Evolutionary conservation across 2,329 filamentous ascomycete genomes (phyloP), one percentile per base, ranked within the genome.

Genomic region (Ophiocordyceps camponoti-floridani): DNA sequence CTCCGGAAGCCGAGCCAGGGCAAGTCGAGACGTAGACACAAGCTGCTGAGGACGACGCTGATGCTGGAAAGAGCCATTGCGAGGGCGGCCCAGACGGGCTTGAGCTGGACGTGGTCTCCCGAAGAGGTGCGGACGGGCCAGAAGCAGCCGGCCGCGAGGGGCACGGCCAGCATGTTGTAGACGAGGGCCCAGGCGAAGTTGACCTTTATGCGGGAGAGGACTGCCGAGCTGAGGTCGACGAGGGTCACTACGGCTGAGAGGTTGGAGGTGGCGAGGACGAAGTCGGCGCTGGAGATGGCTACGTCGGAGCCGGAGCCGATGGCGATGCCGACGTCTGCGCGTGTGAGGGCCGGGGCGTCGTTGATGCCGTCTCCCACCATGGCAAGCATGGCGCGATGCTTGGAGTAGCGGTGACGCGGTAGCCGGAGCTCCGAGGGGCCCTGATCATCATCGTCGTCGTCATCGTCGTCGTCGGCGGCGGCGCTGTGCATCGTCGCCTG

Each of bases 61-160:
- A 95, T 79, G 60, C 83, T 89, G 61, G 87, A 94, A 59, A 88
- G 62, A 26, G 89, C 89, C 89, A 95, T 96, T 1, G 88, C 88
- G 58, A 94, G 62, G 51, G 79, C 82, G 5, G 88, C 89, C 88
- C 88, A 95, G 1, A 84, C 83, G 0, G 83, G 83, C 58, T 84
- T 79, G 42, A 88, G 62, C 48, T 73, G 65, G 18, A 86, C 62
- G 56, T 82, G 81, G 28, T 58, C 57, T 2, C 68, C 71, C 2
- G 57, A 54, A 4, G 59, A 58, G 42, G 67, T 68, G 44, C 54
- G 57, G 42, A 79, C 50, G 2, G 72, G 64, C 59, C 84, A 93
- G 47, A 93, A 65, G 35, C 80, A 82, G 1, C 86, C 86, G 0
- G 86, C 86, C 0, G 86, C 85, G 46, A 94, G 70, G 1, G 86